phyloP scores from a whole-genome alignment of 495 filamentous ascomycete genomes.

The Xylona heveae region DNA sequence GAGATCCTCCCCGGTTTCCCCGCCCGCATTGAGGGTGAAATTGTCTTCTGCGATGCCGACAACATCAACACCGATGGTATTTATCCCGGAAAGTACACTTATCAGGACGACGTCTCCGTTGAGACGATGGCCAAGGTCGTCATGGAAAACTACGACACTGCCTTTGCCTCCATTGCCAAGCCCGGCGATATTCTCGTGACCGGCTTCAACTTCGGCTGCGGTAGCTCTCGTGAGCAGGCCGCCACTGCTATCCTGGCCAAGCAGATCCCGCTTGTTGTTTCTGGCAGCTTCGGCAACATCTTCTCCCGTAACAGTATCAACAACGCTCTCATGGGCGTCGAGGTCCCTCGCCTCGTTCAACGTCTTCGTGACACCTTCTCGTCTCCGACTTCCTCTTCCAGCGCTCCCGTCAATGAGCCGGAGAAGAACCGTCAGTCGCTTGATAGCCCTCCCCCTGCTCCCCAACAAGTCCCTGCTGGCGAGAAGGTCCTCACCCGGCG shows the following conservation, averaged over 20 bases:
- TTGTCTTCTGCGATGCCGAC: slow-evolving; percentile 48
- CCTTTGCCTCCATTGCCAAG: slow-evolving; percentile 37
- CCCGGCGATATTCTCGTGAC: slow-evolving; percentile 60
- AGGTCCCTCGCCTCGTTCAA: slow-evolving; percentile 51
- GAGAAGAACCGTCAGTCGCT: slow-evolving; percentile 19
- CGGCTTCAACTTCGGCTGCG: slow-evolving; percentile 86
- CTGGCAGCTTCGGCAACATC: slow-evolving; percentile 78
- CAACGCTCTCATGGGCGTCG: slow-evolving; percentile 70
- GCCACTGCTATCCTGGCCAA: slow-evolving; percentile 77
- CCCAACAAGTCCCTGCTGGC: slow-evolving; percentile 9
- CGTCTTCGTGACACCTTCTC: slow-evolving; percentile 44
- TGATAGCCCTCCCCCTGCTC: slow-evolving; percentile 22
- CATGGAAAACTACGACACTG: slow-evolving; percentile 79
- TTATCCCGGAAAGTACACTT: slow-evolving; percentile 81
- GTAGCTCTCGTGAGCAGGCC: slow-evolving; percentile 65
- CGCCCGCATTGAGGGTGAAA: slow-evolving; percentile 39
- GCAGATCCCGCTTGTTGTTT: slow-evolving; percentile 62
- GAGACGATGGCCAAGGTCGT: slow-evolving; percentile 72
- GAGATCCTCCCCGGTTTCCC: slow-evolving; percentile 53
- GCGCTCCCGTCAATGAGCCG: slow-evolving; percentile 16
- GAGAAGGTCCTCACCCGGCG: slow-evolving; percentile 48
- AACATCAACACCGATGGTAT: slow-evolving; percentile 67
- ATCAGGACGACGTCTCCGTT: slow-evolving; percentile 59
- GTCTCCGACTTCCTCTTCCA: slow-evolving; percentile 4
- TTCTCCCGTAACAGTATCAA: slow-evolving; percentile 82